Conservation (phyloP, 1,284 basidiomycete genomes). For the Austroboletus novae-zelandiae region DNA sequence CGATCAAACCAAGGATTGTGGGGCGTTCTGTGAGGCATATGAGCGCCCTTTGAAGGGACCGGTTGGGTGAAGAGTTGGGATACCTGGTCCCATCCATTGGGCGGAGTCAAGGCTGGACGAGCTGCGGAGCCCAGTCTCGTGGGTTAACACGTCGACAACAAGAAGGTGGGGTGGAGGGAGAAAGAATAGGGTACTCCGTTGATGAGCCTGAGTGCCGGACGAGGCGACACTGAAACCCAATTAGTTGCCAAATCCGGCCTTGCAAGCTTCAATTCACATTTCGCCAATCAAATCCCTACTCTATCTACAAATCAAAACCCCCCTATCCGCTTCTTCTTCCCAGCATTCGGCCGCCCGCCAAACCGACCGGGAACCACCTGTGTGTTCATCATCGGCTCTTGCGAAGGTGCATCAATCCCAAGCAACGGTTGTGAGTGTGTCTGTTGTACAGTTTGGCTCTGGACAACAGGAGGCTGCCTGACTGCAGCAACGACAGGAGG, state of each 20-base stretch:
- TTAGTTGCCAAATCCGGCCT: conserved; percentile 21
- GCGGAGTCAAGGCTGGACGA: conserved; percentile 53
- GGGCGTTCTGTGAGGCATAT: conserved; percentile 40
- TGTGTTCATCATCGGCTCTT: conserved; percentile 55
- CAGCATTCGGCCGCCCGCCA: conserved; percentile 52
- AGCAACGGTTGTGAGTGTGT: conserved; percentile 14
- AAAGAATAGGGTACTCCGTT: conserved; percentile 23
- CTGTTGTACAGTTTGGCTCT: conserved; percentile 7
- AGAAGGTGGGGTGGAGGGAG: conserved; percentile 10
- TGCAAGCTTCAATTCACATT: conserved; percentile 1
- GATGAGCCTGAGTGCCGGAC: conserved; percentile 11
- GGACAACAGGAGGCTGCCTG: conserved; percentile 12
- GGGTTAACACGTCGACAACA: conserved; percentile 36
- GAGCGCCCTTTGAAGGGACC: conserved; percentile 13
- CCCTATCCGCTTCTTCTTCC: conserved; percentile 68
- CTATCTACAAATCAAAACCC: conserved; percentile 54
- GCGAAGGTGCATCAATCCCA: conserved; percentile 33
- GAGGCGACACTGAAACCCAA: conserved; percentile 14
- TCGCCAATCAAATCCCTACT: not conserved
- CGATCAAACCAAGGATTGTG: conserved; percentile 59
- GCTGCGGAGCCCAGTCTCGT: conserved; percentile 40
- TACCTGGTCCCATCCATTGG: conserved; percentile 81
- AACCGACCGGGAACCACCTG: conserved; percentile 71
- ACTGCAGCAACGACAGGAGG: conserved; percentile 35
- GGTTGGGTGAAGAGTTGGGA: conserved; percentile 2